These are phyloP conservation scores for Penicillium antarcticum DNA, from an alignment of 495 filamentous ascomycete genomes.

Conservation along the genomic window DNA sequence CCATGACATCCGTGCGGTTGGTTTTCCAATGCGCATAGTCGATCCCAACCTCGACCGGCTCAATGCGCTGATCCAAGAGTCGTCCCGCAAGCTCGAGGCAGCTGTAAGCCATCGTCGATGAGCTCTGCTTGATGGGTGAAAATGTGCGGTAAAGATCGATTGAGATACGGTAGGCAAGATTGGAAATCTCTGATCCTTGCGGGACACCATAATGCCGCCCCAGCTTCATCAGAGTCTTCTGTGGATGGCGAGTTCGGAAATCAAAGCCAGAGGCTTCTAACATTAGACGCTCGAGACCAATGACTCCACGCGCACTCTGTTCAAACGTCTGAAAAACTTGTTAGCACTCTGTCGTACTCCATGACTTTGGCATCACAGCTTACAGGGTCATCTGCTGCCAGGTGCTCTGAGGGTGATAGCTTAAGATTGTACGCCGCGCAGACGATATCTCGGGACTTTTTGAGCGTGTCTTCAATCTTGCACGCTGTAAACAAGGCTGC, in stretches of 20 bases:
- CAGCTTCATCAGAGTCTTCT: slow-evolving; percentile 78
- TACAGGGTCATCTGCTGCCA: slow-evolving; percentile 81
- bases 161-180: slow-evolving; percentile 72
- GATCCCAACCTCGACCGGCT: slow-evolving; percentile 39
- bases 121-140: slow-evolving; percentile 82
- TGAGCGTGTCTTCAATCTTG: slow-evolving; percentile 96
- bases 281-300: slow-evolving; percentile 87
- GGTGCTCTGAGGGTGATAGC: slow-evolving; percentile 62
- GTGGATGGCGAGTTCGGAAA: slow-evolving; percentile 86
- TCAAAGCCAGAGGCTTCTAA: slow-evolving; percentile 93
- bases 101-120: slow-evolving; percentile 74
- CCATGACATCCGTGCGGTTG: slow-evolving; percentile 66
- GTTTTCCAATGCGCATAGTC: slow-evolving; percentile 58
- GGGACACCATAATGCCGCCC: slow-evolving; percentile 48
- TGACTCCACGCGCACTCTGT: slow-evolving; percentile 65
- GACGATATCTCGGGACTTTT: slow-evolving; percentile 91
- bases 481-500: slow-evolving; percentile 88
- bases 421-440: slow-evolving; percentile 88
- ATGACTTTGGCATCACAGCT: background rate
- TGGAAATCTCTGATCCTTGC: slow-evolving; percentile 52
- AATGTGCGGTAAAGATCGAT: slow-evolving; percentile 91
- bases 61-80: slow-evolving; percentile 51
- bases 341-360: background rate
- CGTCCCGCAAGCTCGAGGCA: slow-evolving; percentile 76
- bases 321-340: slow-evolving; percentile 65